Evolutionary conservation across 148 eudicot species (phyloP), one percentile per base, ranked within the genome.

Genomic region (Chenopodium quinoa): DNA sequence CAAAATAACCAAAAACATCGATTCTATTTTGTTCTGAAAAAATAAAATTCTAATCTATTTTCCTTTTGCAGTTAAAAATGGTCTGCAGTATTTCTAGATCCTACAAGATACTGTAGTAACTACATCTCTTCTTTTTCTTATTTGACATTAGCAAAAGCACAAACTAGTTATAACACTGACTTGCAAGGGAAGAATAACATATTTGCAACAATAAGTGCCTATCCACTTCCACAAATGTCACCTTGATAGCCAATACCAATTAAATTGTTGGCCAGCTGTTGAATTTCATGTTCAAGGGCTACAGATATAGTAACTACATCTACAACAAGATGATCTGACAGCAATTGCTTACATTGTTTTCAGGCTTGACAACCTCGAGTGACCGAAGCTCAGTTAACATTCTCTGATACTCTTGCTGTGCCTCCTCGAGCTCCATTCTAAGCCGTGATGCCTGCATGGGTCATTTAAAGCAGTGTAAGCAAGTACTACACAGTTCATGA

Each of bases 351-450:
- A 69, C 72, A 52, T 65, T 4, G 40, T 78, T 85, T 75, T 84
- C 86, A 25, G 67, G 50, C 68, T 84, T 84, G 68, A 82, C 54
- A 17, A 56, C 78, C 23, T 84, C 83, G 84, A 84, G 80, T 64
- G 84, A 75, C 34, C 81, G 54, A 27, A 87, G 85, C 72, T 87
- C 87, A n/a, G 47, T 73, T 25, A 76, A 84, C 89, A 87, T 84
- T 25, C 80, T 87, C 58, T 68, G 76, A 80, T 87, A 79, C 78
- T 87, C 83, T 71, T 75, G 34, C 25, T 48, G 84, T 68, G 79
- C 87, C 58, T 72, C 87, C 79, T 77, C 71, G 62, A 87, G 83
- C 69, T 84, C 84, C 44, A 19, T 46, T 64, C n/a, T 66, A 16
- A 87, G 83, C 76, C 68, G 83, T 11, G 46, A 37, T 52, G 73